phyloP scores from a whole-genome alignment of 148 eudicot genomes.

The Tetragonia tetragonoides region DNA sequence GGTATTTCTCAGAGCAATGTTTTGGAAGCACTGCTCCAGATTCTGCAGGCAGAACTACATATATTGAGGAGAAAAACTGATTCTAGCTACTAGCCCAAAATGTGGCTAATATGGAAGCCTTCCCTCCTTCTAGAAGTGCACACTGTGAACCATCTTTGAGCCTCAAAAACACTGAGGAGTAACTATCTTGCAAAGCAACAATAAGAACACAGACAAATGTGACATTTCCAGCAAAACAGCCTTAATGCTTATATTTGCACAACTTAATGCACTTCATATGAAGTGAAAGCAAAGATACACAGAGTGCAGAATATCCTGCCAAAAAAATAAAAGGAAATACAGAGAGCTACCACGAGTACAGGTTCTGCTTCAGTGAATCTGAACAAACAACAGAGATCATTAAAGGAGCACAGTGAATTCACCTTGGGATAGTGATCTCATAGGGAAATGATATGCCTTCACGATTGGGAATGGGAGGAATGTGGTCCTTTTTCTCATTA shows the following conservation, averaged over 20 bases:
- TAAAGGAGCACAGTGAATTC: slow-evolving; percentile 17
- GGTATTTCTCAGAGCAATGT: too few relatives aligned
- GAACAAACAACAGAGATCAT: neutral
- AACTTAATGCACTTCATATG: neutral
- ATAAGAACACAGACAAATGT: neutral
- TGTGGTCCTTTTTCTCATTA: slow-evolving; percentile 93
- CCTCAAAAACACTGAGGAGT: neutral
- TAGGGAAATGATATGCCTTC: slow-evolving; percentile 89
- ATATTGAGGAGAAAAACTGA: too few relatives aligned
- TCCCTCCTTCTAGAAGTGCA: too few relatives aligned
- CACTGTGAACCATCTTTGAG: too few relatives aligned
- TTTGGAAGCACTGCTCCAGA: too few relatives aligned
- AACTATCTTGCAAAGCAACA: neutral
- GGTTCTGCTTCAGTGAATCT: neutral
- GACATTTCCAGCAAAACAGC: neutral
- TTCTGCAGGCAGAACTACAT: too few relatives aligned
- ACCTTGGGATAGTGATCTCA: slow-evolving; percentile 95
- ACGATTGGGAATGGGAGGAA: slow-evolving; percentile 76
- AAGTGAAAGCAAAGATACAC: neutral
- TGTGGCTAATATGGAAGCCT: too few relatives aligned
- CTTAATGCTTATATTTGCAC: neutral
- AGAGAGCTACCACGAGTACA: neutral
- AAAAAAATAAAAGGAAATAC: neutral
- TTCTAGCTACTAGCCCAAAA: too few relatives aligned
- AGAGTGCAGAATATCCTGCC: neutral